These are phyloP conservation scores for Kitagawia praeruptora DNA, from an alignment of 129 eudicot species.

Conservation along the genomic window DNA sequence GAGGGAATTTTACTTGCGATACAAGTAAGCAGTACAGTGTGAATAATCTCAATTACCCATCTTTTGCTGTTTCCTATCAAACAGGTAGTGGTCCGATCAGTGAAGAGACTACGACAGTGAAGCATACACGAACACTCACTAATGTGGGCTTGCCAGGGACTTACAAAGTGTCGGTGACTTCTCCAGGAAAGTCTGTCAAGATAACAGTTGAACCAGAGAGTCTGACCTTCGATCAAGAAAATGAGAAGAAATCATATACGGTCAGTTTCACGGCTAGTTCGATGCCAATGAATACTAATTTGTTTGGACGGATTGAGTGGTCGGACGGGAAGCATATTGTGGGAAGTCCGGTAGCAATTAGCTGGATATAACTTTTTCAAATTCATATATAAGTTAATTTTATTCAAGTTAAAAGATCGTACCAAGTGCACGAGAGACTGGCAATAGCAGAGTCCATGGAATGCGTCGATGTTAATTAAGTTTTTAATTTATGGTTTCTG, in stretches of 20 bases:
- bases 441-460: not conserved
- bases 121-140: constrained; percentile 55
- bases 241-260: constrained; percentile 71
- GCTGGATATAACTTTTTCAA: constrained; percentile 45
- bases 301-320: constrained; percentile 84
- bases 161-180: constrained; percentile 48
- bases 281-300: constrained; percentile 49
- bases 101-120: not conserved
- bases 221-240: constrained; percentile 40
- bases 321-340: constrained; percentile 78
- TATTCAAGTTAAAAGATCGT: not conserved
- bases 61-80: constrained; percentile 60
- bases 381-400: not conserved
- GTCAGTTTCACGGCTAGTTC: constrained; percentile 52
- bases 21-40: constrained; percentile 39
- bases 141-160: constrained; percentile 65
- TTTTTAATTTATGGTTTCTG: not conserved
- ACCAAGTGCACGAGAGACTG: not conserved
- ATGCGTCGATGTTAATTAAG: not conserved
- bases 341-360: constrained; percentile 81
- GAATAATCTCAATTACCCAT: constrained; percentile 70
- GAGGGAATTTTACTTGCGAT: constrained; percentile 61
- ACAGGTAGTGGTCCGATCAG: constrained; percentile 9
- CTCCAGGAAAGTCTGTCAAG: constrained; percentile 39
- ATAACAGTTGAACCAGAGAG: constrained; percentile 57